Percentiles rank a stretch among this genome's conserved stretches.
phyloP scores from a whole-genome alignment of 1,139 yeast species.

The Yamadazyma dushanensis region DNA sequence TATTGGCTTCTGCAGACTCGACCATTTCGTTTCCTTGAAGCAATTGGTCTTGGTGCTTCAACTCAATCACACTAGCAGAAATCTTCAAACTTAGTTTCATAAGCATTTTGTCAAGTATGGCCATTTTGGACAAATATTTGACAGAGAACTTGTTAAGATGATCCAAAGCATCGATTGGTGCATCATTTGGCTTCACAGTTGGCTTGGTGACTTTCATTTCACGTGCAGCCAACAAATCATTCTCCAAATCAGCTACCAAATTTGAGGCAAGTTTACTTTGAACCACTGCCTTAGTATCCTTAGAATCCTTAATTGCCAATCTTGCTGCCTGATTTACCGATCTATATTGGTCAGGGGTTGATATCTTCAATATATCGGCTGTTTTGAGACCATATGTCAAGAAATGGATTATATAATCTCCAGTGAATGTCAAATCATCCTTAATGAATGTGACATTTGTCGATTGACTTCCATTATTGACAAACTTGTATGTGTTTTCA shows the following conservation, averaged over 20 bases:
- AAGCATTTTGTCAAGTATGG: conserved; percentile 20
- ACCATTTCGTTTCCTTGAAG: conserved; percentile 8
- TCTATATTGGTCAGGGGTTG: neutral
- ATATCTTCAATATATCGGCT: neutral
- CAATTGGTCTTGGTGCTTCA: conserved; percentile 25
- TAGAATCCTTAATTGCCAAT: neutral
- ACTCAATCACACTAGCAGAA: conserved; percentile 21
- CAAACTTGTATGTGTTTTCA: conserved; percentile 3
- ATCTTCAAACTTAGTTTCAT: conserved; percentile 26
- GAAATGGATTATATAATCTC: conserved; percentile 22
- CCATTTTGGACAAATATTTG: conserved; percentile 18
- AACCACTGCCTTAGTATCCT: conserved; percentile 1
- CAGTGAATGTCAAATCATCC: conserved; percentile 28
- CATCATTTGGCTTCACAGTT: conserved; percentile 2
- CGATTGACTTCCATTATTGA: conserved; percentile 8
- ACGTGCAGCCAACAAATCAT: conserved; percentile 3
- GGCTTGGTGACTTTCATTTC: conserved; percentile 1
- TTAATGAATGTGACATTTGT: conserved; percentile 19
- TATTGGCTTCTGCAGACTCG: conserved; percentile 7
- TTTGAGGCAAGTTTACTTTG: conserved; percentile 7
- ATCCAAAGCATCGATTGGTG: conserved; percentile 14
- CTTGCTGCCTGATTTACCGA: neutral
- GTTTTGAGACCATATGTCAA: neutral
- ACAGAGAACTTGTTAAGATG: conserved; percentile 23
- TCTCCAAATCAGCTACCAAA: conserved; percentile 13